These are phyloP conservation scores for Schizochytrium sp. DNA, from an alignment of 108 stramenopile species.

Conservation along the genomic window DNA sequence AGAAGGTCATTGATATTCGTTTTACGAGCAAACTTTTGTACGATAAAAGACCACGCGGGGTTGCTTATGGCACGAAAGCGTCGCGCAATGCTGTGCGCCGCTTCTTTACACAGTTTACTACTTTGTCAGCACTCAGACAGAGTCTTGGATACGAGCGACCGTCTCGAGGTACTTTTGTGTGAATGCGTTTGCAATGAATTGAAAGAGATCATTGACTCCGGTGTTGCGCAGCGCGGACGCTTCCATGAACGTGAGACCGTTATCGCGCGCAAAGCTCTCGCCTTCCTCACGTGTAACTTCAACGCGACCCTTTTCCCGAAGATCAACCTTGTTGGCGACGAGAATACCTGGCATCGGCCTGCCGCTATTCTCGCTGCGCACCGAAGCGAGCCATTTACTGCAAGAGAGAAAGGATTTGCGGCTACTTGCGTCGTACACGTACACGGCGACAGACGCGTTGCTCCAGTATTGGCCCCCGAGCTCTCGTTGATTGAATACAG, in stretches of 20 bases:
- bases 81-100: background rate
- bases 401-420: background rate
- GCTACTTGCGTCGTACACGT: background rate
- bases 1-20: too few species aligned
- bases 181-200: background rate
- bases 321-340: background rate
- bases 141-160: background rate
- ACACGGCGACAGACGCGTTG: constrained; percentile 19
- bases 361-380: constrained; percentile 3
- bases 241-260: constrained; percentile 2
- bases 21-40: too few species aligned
- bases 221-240: background rate
- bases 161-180: background rate
- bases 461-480: constrained; percentile 16
- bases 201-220: background rate
- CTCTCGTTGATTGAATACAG: constrained; percentile 1
- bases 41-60: too few species aligned
- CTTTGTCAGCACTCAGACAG: background rate
- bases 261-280: background rate
- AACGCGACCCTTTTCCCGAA: background rate
- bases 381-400: background rate
- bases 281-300: background rate
- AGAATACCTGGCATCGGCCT: background rate
- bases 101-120: too few species aligned
- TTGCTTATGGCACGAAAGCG: background rate